Base-by-base conservation (phyloP, 495 filamentous ascomycete genomes). In the Daldinia vernicosa region DNA sequence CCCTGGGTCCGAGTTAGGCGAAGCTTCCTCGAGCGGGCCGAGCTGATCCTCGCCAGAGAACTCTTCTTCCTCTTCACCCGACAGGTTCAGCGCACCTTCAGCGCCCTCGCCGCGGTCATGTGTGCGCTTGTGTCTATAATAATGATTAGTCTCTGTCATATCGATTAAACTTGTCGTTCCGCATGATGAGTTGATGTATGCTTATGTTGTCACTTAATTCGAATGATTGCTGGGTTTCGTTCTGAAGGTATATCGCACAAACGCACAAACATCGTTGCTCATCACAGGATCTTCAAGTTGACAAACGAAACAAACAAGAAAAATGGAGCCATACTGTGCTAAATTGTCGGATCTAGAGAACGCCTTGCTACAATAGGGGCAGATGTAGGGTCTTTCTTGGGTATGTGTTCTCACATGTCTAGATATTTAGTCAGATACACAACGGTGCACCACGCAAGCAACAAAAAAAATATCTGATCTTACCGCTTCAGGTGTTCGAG, bases 351-450 rank as follows among this genome's bases (percentile, higher is more conserved):
- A 97, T 76, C 95, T 88, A 52, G 95, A 98, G 81, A 99, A 99
- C 52, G 95, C 95, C 83, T 98, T 98, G 87, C 90, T 97, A 88
- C 95, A 99, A 79, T 96, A 91, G 75, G 91, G 90, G 86, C 95
- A 99, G 74, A 93, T 90, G 81, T 99, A 99, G 73, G 95, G 95
- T 84, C 95, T 91, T 84, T 99, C 95, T 87, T 99, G 95, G 22
- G 95, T 99, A 85, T 99, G 95, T 76, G 95, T 99, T 80, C 95
- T 92, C 80, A 99, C 96, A 86, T 99, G 95, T 84, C 94, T 97
- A 80, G 81, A 90, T 86, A 82, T 84, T 81, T 80, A 78, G 84
- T 86, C 79, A 88, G 86, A 82, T 83, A 79, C 75, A 79, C 67
- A 71, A 73, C 72, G 76, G 72, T 74, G 67, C 77, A 80, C 71